Conservation (phyloP, 1,139 yeast species). For the Magnusiomyces suaveolens region DNA sequence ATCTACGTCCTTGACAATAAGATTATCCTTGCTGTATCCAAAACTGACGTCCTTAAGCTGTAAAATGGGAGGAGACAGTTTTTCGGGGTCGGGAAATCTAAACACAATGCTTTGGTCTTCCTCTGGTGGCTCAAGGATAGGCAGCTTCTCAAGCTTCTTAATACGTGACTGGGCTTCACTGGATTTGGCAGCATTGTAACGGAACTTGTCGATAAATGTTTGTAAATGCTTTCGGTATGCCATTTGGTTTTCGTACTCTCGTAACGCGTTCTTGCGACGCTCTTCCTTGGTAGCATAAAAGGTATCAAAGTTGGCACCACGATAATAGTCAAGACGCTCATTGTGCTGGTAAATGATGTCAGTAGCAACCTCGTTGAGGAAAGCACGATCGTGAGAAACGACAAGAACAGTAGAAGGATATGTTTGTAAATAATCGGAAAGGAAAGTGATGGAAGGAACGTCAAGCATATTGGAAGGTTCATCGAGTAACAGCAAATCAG, state of each 20-base stretch:
- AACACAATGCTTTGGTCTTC: constrained; percentile 79
- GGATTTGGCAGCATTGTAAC: constrained; percentile 95
- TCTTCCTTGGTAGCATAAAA: constrained; percentile 93
- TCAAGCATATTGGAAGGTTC: constrained; percentile 99
- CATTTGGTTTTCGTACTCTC: constrained; percentile 96
- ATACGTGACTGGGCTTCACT: constrained; percentile 97
- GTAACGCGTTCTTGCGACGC: constrained; percentile 81
- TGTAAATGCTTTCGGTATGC: constrained; percentile 90
- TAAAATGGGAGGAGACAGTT: constrained; percentile 84
- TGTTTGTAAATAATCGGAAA: constrained; percentile 79
- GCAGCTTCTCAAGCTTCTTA: constrained; percentile 88
- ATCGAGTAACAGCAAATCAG: constrained; percentile 83
- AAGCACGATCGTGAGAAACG: constrained; percentile 96
- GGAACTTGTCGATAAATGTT: constrained; percentile 85
- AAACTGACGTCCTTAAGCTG: constrained; percentile 81
- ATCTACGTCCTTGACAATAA: constrained; percentile 65
- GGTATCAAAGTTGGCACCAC: constrained; percentile 88
- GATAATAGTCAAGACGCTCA: constrained; percentile 88
- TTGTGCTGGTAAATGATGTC: constrained; percentile 97
- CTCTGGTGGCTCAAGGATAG: constrained; percentile 87
- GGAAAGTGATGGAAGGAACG: constrained; percentile 92
- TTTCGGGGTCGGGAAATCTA: constrained; percentile 92
- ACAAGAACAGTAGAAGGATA: constrained; percentile 89
- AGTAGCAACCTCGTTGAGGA: constrained; percentile 93
- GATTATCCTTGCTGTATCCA: constrained; percentile 61